These are phyloP conservation scores for Microstegium vimineum DNA, from an alignment of 176 grass and related monocot species.

Conservation along the genomic window DNA sequence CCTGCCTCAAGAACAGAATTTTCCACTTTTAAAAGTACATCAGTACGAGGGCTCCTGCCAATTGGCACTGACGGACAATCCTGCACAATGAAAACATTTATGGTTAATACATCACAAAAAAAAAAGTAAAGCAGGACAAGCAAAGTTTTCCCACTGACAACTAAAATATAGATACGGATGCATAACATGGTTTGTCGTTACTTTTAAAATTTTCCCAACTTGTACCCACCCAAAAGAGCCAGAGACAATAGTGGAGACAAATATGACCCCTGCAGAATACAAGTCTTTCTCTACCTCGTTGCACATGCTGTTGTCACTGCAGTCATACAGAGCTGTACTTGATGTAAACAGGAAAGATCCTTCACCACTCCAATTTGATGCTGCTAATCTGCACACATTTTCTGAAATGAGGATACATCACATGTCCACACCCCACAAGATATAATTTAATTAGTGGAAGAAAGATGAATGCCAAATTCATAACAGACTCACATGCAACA, in stretches of 20 bases:
- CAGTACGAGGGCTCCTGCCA: constrained; percentile 78
- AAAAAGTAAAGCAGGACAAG: background rate
- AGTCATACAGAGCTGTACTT: constrained; percentile 75
- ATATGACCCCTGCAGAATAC: background rate
- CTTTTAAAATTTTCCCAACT: background rate
- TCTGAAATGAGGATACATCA: constrained; percentile 26
- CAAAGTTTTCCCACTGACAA: background rate
- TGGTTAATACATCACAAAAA: background rate
- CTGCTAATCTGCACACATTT: constrained; percentile 57
- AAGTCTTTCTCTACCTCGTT: constrained; percentile 51
- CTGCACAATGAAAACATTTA: constrained; percentile 20
- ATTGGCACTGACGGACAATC: constrained; percentile 71
- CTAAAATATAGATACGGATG: constrained; percentile 4
- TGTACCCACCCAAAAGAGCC: background rate
- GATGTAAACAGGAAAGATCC: constrained; percentile 94
- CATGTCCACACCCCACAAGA: constrained; percentile 8
- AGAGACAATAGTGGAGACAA: background rate
- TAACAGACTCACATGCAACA: constrained; percentile 1
- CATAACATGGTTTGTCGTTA: background rate
- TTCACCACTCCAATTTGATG: constrained; percentile 88
- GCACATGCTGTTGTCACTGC: constrained; percentile 65
- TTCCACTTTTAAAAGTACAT: constrained; percentile 84
- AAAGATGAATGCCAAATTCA: background rate
- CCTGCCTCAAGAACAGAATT: constrained; percentile 64
- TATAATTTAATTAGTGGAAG: background rate